Conservation (phyloP, 176 grass and related monocot genomes). For the Hsuehochloa calcarea region DNA sequence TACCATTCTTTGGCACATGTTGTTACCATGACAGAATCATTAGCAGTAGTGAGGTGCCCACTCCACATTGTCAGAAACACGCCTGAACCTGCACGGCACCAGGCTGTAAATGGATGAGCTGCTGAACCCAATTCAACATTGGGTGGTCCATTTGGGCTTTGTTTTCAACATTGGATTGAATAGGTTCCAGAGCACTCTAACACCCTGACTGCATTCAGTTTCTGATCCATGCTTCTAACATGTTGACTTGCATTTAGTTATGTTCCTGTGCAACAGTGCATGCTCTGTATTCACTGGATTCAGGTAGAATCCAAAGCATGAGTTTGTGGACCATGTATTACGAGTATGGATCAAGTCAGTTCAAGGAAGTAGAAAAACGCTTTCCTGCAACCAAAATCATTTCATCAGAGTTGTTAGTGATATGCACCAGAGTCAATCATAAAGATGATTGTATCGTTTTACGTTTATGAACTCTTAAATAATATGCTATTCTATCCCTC, state of each 20-base stretch:
- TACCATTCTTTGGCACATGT: neutral
- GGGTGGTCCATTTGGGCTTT: conserved; percentile 15
- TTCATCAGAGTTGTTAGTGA: neutral
- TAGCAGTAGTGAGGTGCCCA: neutral
- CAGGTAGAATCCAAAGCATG: conserved; percentile 1
- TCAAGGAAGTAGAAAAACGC: neutral
- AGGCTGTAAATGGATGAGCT: neutral
- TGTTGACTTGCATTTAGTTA: conserved; percentile 27
- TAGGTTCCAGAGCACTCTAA: conserved; percentile 5
- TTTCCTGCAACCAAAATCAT: neutral
- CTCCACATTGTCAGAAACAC: neutral
- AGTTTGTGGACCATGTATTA: neutral
- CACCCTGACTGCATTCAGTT: conserved; percentile 15
- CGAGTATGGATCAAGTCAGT: neutral
- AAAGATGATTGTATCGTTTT: no score
- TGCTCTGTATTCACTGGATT: neutral
- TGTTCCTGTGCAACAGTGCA: conserved; percentile 12
- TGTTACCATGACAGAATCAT: neutral
- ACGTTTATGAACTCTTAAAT: no score
- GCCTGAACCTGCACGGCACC: conserved; percentile 19
- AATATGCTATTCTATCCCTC: no score
- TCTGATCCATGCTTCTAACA: conserved; percentile 6
- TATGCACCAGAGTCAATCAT: no score
- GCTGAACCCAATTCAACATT: conserved; percentile 10
- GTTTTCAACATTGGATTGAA: conserved; percentile 27